Conservation (phyloP, 106 monocot genomes). For the Chionographis japonica region DNA sequence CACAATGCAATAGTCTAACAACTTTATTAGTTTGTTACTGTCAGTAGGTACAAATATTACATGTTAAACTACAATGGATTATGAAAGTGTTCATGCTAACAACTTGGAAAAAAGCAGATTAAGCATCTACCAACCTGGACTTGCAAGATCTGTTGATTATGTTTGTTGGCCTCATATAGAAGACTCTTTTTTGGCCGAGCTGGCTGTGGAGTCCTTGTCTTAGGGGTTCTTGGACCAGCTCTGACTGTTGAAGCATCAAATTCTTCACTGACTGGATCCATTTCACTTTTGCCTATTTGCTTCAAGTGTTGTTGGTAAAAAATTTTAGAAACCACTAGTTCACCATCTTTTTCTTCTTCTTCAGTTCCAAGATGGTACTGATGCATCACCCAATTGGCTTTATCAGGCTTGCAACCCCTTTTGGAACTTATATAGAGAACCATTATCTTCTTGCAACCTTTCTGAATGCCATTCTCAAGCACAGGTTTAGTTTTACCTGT, state of each 20-base stretch:
- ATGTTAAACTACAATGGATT: background rate
- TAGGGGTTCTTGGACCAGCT: constrained; percentile 68
- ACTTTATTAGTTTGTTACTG: too few relatives aligned
- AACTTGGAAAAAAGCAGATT: background rate
- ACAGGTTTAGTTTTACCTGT: constrained; percentile 88
- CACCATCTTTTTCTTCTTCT: constrained; percentile 85
- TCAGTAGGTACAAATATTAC: too few relatives aligned
- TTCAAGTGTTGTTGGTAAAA: constrained; percentile 53
- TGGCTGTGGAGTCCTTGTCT: constrained; percentile 53
- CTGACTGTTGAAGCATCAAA: constrained; percentile 9
- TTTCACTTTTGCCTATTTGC: constrained; percentile 29
- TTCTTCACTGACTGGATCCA: constrained; percentile 11
- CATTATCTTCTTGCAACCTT: constrained; percentile 95
- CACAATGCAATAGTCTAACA: too few relatives aligned
- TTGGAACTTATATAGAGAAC: constrained; percentile 68
- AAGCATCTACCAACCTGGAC: constrained; percentile 29
- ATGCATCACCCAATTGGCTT: constrained; percentile 95
- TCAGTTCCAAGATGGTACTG: constrained; percentile 89
- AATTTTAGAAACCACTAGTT: constrained; percentile 83
- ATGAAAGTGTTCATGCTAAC: background rate
- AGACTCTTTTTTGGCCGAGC: constrained; percentile 25
- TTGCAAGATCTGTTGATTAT: constrained; percentile 4
- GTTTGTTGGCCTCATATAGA: constrained; percentile 22
- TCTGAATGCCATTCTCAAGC: constrained; percentile 58
- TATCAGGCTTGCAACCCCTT: constrained; percentile 58